These are phyloP conservation scores for Ogataea nonfermentans DNA, from an alignment of 805 yeast species.

Conservation along the genomic window DNA sequence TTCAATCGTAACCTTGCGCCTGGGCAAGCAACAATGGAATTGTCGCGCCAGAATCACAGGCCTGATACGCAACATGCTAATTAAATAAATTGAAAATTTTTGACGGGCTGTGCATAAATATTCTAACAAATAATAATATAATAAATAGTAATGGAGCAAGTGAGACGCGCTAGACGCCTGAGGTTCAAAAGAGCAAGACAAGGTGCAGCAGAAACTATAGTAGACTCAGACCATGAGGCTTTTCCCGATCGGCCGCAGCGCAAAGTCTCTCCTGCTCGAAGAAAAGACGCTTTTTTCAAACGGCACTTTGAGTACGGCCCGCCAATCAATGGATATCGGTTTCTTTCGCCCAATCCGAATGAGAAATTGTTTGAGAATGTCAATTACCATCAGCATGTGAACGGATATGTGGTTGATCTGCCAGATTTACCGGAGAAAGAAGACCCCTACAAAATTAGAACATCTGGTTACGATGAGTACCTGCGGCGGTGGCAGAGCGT, in stretches of 20 bases:
- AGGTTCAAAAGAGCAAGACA: constrained; percentile 3
- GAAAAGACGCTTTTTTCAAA: neutral
- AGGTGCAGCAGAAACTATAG: neutral
- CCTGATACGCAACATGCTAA: constrained; percentile 5
- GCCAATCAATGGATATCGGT: constrained; percentile 41
- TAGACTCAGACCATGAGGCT: neutral
- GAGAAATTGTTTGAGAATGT: constrained; percentile 10
- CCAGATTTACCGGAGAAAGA: constrained; percentile 4
- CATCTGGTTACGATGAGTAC: constrained; percentile 26
- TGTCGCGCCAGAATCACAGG: neutral
- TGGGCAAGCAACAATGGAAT: constrained; percentile 1
- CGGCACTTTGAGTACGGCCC: constrained; percentile 35
- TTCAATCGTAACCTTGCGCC: constrained; percentile 21
- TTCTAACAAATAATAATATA: neutral
- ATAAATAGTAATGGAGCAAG: constrained; percentile 1
- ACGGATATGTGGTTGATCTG: constrained; percentile 11
- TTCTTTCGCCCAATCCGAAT: constrained; percentile 34
- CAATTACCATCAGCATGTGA: constrained; percentile 16
- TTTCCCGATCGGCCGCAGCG: neutral
- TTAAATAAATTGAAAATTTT: constrained; percentile 3
- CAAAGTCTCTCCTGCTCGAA: neutral
- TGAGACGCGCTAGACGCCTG: neutral
- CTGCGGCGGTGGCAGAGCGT: constrained; percentile 8
- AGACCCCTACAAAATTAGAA: constrained; percentile 22
- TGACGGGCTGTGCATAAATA: constrained; percentile 8